Evolutionary conservation across 2,329 filamentous ascomycete genomes (phyloP).

Genomic region (Neofusicoccum ribis): DNA sequence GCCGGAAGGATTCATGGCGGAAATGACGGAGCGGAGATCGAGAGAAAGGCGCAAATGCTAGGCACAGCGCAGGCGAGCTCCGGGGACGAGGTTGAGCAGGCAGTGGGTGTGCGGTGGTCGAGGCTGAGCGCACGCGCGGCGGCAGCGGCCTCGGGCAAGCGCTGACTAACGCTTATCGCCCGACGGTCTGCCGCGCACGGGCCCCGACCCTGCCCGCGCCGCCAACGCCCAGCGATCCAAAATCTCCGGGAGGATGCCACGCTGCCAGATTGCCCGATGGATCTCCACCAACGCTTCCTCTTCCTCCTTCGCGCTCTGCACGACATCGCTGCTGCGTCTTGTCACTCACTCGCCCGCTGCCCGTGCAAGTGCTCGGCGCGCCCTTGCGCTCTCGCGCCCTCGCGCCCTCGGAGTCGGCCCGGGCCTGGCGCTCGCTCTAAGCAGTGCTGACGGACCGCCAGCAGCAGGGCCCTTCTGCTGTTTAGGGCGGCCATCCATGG

Average conservation of each 20-base stretch:
- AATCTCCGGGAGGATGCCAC: not conserved
- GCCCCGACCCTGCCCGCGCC: not conserved
- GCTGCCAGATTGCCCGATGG: too few species aligned
- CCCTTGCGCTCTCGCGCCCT: too few species aligned
- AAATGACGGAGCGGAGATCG: not conserved
- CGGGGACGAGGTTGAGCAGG: not conserved
- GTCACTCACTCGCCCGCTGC: not conserved
- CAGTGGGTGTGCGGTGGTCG: not conserved
- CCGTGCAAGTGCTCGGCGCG: too few species aligned
- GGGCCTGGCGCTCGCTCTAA: not conserved
- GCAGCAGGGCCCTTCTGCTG: not conserved
- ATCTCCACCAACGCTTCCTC: not conserved
- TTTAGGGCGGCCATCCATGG: not conserved
- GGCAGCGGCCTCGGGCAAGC: not conserved
- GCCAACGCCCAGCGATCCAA: not conserved
- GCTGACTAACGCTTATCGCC: not conserved
- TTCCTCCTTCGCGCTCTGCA: not conserved
- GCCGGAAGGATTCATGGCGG: not conserved
- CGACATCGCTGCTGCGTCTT: not conserved
- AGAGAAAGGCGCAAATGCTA: not conserved
- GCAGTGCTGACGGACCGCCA: slow-evolving; percentile 8
- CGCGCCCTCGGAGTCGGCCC: too few species aligned
- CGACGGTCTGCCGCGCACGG: not conserved
- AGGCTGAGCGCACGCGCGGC: slow-evolving; percentile 9
- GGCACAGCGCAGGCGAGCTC: not conserved